Evolutionary conservation across 139 green algal species (phyloP).

Genomic region (Penium margaritaceum): DNA sequence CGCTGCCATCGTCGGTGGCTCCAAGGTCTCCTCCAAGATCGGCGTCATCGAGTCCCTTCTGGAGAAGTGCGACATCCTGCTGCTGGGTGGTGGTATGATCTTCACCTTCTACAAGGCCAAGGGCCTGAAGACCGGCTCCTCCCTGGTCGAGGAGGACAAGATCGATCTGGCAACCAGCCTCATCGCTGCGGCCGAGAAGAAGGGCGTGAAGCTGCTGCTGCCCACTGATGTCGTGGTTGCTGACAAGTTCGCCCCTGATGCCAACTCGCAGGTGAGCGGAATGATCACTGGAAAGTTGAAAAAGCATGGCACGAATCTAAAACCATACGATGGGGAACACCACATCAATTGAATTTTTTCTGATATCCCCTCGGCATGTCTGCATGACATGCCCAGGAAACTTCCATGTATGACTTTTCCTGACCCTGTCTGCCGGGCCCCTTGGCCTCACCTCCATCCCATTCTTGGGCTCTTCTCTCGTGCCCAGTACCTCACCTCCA

Average conservation of each 20-base stretch:
- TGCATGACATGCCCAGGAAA: too few relatives aligned
- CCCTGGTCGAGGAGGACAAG: constrained; percentile 98
- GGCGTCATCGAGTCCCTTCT: constrained; percentile 94
- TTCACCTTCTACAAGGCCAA: constrained; percentile 98
- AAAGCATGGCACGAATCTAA: too few relatives aligned
- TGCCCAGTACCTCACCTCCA: too few relatives aligned
- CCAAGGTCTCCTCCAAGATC: constrained; percentile 99
- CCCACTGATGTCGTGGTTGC: constrained; percentile 89
- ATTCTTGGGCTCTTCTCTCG: too few relatives aligned
- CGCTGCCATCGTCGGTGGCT: constrained; percentile 89
- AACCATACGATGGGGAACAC: too few relatives aligned
- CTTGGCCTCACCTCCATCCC: too few relatives aligned
- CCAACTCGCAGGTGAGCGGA: constrained; percentile 77
- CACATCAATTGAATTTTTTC: too few relatives aligned
- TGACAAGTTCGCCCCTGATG: constrained; percentile 89
- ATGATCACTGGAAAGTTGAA: too few relatives aligned
- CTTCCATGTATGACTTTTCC: too few relatives aligned
- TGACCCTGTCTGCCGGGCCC: too few relatives aligned
- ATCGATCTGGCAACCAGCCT: constrained; percentile 90
- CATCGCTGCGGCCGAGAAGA: constrained; percentile 60
- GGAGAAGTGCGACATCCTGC: constrained; percentile 85
- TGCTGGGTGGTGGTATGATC: constrained; percentile 67
- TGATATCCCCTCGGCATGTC: too few relatives aligned
- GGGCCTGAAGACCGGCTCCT: constrained; percentile 73
- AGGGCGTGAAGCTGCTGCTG: constrained; percentile 89